phyloP scores from a whole-genome alignment of 148 eudicot species.

The Rhododendron griersonianum region DNA sequence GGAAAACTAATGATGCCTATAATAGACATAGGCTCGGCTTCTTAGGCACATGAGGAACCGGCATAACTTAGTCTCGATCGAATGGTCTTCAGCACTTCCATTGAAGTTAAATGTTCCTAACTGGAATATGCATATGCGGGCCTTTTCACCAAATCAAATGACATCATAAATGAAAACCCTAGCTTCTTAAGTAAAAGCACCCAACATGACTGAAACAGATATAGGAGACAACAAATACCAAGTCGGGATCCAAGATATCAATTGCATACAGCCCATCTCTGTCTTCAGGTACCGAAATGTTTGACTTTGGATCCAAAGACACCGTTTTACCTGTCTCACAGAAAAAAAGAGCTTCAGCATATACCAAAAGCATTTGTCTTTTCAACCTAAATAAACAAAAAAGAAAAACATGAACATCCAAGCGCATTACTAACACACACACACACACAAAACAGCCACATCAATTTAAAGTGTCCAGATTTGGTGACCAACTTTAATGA shows the following conservation, averaged over 20 bases:
- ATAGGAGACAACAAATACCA: slow-evolving; percentile 40
- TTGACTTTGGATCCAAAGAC: slow-evolving; percentile 59
- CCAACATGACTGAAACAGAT: not conserved
- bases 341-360: not conserved
- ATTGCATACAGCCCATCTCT: slow-evolving; percentile 87
- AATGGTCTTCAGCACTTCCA: not conserved
- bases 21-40: not conserved
- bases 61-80: not conserved
- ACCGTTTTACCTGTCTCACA: slow-evolving; percentile 62
- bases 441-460: not conserved
- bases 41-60: not conserved
- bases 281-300: slow-evolving; percentile 75
- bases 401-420: not conserved
- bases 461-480: not conserved
- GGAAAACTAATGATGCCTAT: not conserved
- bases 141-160: not conserved
- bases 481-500: not conserved
- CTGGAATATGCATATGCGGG: not conserved
- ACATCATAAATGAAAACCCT: not conserved
- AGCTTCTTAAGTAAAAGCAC: not conserved
- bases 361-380: not conserved
- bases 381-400: not conserved
- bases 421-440: not conserved
- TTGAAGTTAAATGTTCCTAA: not conserved
- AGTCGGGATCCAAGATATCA: slow-evolving; percentile 87